Base-by-base conservation (phyloP, 176 grass and related monocot genomes). In the Calamus simplicifolius region DNA sequence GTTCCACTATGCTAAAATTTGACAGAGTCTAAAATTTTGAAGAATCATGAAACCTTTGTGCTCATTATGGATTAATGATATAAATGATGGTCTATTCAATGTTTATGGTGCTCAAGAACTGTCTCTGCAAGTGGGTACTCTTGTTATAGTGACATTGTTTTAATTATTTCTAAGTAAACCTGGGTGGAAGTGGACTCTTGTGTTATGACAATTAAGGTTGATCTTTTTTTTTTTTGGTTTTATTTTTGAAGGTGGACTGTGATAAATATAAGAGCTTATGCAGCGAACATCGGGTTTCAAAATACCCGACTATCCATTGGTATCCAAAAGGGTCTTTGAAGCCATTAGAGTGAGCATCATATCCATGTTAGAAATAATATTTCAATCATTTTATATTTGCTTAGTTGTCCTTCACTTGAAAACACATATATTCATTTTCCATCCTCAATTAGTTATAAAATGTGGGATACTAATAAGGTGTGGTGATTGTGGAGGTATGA, bases 231-330 rank as follows among this genome's bases (percentile, higher is more conserved):
- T 43, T 6, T 43, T 54, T 23, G n/a, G 27, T 13, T 38, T 48
- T 58, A 19, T 62, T 21, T 18, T 69, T 81, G 49, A 70, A 97
- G 93, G 93, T 97, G 80, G 93, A 97, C 49, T 97, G 93, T 8
- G 93, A 97, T 68, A 67, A 80, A 68, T 87, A 97, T 81, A 91
- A 97, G 81, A 71, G 62, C 70, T 17, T 91, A 56, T 97, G 93
- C 82, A 83, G 84, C 79, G 88, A 97, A 71, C 88, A 97, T 69
- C 87, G 87, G 35, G 93, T 97, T 80, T 77, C 83, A 58, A 79
- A 87, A 18, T 97, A 97, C 66, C 93, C 93, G 48, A 97, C 93
- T 78, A 75, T 97, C 59, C 93, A 91, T 30, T 97, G 87, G 92
- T 97, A 91, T 29, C 84, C 93, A 23, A 91, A 97, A 79, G 93